Conservation (phyloP, 345 rosid species). For the Aquilaria sinensis region DNA sequence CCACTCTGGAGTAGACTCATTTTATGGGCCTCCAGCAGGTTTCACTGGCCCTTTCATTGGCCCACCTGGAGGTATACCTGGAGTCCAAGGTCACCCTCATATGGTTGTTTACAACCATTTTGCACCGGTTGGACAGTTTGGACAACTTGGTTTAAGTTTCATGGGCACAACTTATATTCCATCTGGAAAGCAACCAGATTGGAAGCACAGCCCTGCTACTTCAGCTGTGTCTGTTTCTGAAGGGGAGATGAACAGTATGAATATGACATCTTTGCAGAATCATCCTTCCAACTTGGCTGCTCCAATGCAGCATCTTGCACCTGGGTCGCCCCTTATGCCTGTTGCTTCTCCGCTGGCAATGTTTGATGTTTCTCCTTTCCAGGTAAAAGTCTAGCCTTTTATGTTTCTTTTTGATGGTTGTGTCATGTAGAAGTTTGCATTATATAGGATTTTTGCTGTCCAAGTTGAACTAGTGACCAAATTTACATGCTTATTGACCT, state of each 20-base stretch:
- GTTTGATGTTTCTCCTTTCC: slow-evolving; percentile 95
- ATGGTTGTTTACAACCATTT: slow-evolving; percentile 97
- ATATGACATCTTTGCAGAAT: slow-evolving; percentile 48
- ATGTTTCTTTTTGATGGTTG: neutral
- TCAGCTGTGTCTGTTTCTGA: slow-evolving; percentile 54
- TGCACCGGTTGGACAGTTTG: slow-evolving; percentile 97
- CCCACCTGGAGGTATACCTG: slow-evolving; percentile 84
- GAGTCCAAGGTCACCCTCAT: slow-evolving; percentile 91
- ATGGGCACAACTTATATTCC: slow-evolving; percentile 93
- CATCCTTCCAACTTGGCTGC: slow-evolving; percentile 52
- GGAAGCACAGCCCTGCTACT: slow-evolving; percentile 76
- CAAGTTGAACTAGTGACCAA: no score
- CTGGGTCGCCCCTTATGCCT: slow-evolving; percentile 69
- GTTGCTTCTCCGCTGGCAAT: slow-evolving; percentile 75
- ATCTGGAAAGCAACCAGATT: slow-evolving; percentile 89
- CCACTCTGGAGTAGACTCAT: slow-evolving; percentile 88
- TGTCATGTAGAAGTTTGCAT: neutral
- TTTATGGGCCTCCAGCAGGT: slow-evolving; percentile 83
- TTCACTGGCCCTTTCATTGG: slow-evolving; percentile 82
- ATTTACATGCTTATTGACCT: no score
- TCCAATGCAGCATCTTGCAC: slow-evolving; percentile 73
- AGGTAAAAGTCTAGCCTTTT: slow-evolving; percentile 37
- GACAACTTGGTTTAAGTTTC: slow-evolving; percentile 90
- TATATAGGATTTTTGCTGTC: neutral
- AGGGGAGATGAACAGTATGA: slow-evolving; percentile 55